A percentile compares a stretch with the other conserved stretches of the same genome.
phyloP scores from a whole-genome alignment of 2,329 filamentous ascomycete genomes.

The Beauveria scarabaeidicola region DNA sequence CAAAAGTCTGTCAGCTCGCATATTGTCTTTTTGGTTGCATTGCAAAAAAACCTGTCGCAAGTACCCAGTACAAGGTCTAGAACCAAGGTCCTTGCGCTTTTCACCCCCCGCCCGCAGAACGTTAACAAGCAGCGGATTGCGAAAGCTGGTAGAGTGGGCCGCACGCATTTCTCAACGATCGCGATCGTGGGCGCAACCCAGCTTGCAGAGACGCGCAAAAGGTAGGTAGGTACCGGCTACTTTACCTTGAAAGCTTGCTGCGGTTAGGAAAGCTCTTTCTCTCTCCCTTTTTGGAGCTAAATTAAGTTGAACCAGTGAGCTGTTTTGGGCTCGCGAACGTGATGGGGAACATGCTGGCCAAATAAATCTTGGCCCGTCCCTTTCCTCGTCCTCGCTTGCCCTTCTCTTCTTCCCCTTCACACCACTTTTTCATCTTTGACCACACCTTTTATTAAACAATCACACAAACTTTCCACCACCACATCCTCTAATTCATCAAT shows the following conservation, averaged over 20 bases:
- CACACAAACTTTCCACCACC: not conserved
- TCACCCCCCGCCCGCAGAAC: too few species aligned
- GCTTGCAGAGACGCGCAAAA: not conserved
- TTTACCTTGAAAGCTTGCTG: not conserved
- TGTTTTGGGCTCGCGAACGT: not conserved
- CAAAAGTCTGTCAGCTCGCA: too few species aligned
- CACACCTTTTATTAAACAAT: conserved; percentile 1
- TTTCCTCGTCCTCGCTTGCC: not conserved
- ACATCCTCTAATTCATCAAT: conserved; percentile 12
- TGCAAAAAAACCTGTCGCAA: not conserved
- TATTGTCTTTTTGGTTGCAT: not conserved
- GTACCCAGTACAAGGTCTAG: conserved; percentile 9
- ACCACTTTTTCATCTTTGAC: conserved; percentile 4
- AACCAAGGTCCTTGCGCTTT: not conserved
- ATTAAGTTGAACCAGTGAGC: not conserved
- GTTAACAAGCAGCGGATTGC: not conserved
- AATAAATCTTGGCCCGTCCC: conserved; percentile 6
- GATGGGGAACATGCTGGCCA: not conserved
- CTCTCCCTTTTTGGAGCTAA: not conserved
- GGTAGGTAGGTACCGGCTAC: not conserved
- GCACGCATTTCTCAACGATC: not conserved
- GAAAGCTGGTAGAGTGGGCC: not conserved
- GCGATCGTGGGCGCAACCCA: conserved; percentile 1
- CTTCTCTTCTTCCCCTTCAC: conserved; percentile 11
- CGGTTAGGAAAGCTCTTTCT: not conserved